These are phyloP conservation scores for Leccinum sublutescens DNA, from an alignment of 768 basidiomycete species.

Conservation along the genomic window DNA sequence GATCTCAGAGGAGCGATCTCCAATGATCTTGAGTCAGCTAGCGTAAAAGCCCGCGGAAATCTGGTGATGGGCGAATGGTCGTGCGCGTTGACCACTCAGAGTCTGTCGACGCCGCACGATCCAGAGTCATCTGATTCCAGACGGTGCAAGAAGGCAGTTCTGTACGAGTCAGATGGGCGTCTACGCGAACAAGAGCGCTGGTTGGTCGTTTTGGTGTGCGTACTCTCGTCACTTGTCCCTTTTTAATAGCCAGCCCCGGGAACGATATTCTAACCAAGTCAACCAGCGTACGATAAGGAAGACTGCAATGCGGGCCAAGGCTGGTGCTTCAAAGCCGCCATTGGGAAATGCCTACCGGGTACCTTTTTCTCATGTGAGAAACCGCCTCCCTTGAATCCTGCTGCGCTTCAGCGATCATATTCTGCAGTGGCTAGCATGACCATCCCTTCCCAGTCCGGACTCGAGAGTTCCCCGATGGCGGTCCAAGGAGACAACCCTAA, in stretches of 20 bases:
- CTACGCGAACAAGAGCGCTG: conserved; percentile 54
- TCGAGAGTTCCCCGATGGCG: background rate
- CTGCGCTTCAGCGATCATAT: conserved; percentile 22
- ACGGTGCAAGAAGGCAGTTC: conserved; percentile 45
- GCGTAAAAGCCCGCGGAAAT: conserved; percentile 36
- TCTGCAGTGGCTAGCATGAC: conserved; percentile 14
- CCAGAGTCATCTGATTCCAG: conserved; percentile 19
- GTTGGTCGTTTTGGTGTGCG: conserved; percentile 74
- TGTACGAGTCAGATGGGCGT: conserved; percentile 58
- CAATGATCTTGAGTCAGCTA: conserved; percentile 19
- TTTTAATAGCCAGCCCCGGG: background rate
- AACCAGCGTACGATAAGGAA: conserved; percentile 59
- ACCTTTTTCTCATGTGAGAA: conserved; percentile 55
- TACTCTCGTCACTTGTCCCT: background rate
- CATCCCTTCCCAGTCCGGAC: conserved; percentile 10
- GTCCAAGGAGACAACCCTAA: background rate
- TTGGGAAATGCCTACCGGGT: conserved; percentile 53
- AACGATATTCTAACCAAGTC: background rate
- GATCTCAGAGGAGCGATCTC: conserved; percentile 31
- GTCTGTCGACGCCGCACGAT: conserved; percentile 48
- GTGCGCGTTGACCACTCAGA: conserved; percentile 47
- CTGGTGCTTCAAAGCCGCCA: conserved; percentile 68
- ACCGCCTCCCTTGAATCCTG: conserved; percentile 21
- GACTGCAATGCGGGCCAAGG: conserved; percentile 54
- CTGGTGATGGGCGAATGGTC: conserved; percentile 54